Conservation (phyloP, 495 filamentous ascomycete genomes). For the Pseudevernia furfuracea region DNA sequence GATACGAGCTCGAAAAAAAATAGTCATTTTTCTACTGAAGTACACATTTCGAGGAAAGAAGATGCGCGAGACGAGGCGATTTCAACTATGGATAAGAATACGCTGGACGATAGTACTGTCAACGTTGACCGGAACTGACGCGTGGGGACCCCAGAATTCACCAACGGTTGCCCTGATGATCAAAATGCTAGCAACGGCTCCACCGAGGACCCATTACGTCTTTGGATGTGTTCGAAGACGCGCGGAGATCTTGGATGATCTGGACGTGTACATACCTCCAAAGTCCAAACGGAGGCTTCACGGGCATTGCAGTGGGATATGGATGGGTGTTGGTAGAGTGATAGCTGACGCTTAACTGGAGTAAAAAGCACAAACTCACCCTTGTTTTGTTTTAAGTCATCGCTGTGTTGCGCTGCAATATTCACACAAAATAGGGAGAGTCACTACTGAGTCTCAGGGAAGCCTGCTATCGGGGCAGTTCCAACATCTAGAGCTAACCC, state of each 20-base stretch:
- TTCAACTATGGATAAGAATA: too few relatives aligned
- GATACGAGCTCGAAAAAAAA: too few relatives aligned
- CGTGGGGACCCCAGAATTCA: neutral
- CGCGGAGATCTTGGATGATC: neutral
- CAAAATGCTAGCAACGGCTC: neutral
- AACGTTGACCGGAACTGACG: neutral
- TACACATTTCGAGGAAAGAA: too few relatives aligned
- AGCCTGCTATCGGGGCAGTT: too few relatives aligned
- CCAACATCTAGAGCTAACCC: too few relatives aligned
- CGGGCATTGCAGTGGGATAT: conserved; percentile 3
- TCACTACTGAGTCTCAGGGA: too few relatives aligned
- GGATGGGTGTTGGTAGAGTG: neutral
- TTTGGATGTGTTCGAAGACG: neutral
- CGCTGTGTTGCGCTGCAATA: neutral
- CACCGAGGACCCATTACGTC: neutral
- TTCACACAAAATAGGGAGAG: too few relatives aligned
- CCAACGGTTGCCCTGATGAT: neutral
- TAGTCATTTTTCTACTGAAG: too few relatives aligned
- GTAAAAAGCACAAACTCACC: too few relatives aligned
- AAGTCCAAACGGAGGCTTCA: conserved; percentile 5
- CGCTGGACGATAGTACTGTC: neutral
- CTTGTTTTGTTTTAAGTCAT: neutral
- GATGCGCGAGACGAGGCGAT: too few relatives aligned
- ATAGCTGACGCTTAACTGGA: neutral
- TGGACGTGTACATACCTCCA: conserved; percentile 5